Conservation (phyloP, 2,329 filamentous ascomycete genomes). For the Exserohilum rostratum region DNA sequence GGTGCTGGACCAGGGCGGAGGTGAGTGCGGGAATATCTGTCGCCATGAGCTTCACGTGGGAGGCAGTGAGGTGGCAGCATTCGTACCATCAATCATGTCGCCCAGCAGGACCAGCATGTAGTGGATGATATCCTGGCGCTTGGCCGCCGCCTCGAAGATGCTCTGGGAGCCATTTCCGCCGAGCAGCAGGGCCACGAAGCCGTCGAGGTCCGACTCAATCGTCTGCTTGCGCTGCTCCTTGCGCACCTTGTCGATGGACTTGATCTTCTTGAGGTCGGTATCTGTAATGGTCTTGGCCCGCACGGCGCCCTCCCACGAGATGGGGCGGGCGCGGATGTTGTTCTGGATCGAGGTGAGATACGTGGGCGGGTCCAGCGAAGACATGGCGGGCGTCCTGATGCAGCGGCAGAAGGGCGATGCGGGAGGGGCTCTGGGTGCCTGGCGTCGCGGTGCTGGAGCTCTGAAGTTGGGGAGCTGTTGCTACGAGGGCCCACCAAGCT, state of each 20-base stretch:
- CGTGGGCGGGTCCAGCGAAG: slow-evolving; percentile 80
- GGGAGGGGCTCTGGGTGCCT: slow-evolving; percentile 12
- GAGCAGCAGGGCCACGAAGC: slow-evolving; percentile 80
- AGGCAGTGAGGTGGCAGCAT: neutral
- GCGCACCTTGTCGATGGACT: slow-evolving; percentile 93
- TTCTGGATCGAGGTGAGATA: slow-evolving; percentile 89
- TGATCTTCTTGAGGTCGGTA: slow-evolving; percentile 92
- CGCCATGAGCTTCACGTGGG: slow-evolving; percentile 21
- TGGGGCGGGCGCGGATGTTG: slow-evolving; percentile 94
- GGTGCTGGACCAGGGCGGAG: slow-evolving; percentile 74
- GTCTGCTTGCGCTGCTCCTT: slow-evolving; percentile 86
- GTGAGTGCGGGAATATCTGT: slow-evolving; percentile 80
- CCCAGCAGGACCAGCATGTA: slow-evolving; percentile 89
- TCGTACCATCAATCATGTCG: slow-evolving; percentile 82
- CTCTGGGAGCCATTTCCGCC: slow-evolving; percentile 70
- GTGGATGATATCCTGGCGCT: slow-evolving; percentile 88
- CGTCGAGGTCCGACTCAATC: slow-evolving; percentile 78
- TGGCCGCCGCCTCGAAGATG: slow-evolving; percentile 80
- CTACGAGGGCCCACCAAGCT: slow-evolving; percentile 40
- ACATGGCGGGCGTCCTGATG: slow-evolving; percentile 64
- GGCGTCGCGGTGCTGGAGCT: slow-evolving; percentile 25
- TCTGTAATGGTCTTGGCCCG: slow-evolving; percentile 93
- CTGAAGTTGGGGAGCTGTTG: slow-evolving; percentile 36
- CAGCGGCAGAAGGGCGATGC: slow-evolving; percentile 3
- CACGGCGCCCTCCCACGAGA: slow-evolving; percentile 97